Conservation (phyloP, 148 eudicot species). For the Nyssa sinensis region DNA sequence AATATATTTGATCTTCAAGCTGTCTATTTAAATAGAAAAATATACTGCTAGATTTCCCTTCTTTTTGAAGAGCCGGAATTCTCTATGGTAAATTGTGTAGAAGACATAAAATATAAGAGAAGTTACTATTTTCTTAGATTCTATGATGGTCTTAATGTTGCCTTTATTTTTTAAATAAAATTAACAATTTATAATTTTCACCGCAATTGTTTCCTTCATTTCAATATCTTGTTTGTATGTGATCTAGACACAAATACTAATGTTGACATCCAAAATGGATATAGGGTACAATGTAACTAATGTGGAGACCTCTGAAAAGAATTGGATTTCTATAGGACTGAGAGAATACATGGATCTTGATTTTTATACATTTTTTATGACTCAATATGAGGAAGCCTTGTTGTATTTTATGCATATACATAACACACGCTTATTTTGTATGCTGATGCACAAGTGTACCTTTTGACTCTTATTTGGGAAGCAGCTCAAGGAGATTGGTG, state of each 20-base stretch:
- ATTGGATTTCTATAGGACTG: neutral
- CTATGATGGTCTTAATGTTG: neutral
- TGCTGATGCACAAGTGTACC: neutral
- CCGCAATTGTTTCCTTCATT: neutral
- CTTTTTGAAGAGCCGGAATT: too few relatives aligned
- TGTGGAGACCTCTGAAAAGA: neutral
- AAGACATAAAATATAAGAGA: too few relatives aligned
- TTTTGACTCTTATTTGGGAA: conserved; percentile 8
- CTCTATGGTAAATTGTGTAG: too few relatives aligned
- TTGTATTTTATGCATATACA: neutral
- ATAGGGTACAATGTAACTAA: neutral
- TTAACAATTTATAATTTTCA: neutral
- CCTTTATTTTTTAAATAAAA: neutral
- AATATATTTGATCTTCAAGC: neutral
- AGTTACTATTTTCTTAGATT: neutral
- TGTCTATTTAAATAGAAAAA: neutral
- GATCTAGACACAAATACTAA: neutral
- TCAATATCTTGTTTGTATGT: neutral
- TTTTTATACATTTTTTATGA: neutral
- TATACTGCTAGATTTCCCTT: too few relatives aligned
- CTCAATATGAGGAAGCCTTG: neutral
- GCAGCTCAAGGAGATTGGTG: conserved; percentile 85
- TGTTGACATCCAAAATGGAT: neutral
- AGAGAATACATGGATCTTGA: neutral
- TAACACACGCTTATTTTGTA: neutral